Evolutionary conservation across 805 yeast genomes (phyloP).

Genomic region (Nakazawaea siamensis): DNA sequence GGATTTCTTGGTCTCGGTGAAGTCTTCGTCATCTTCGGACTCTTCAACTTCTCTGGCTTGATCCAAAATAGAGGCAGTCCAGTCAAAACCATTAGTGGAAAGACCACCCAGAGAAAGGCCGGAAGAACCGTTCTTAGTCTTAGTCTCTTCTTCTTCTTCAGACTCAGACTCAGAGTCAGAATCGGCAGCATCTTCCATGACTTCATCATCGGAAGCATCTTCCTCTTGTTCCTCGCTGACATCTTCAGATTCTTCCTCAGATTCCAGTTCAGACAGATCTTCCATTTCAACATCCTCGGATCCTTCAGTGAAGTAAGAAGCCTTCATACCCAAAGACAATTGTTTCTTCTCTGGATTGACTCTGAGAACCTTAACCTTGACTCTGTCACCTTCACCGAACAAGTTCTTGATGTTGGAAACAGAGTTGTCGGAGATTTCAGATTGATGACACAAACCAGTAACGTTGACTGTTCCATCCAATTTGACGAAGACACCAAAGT

Average conservation of each 20-base stretch:
- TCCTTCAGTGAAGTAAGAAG: slow-evolving; percentile 59
- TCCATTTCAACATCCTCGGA: slow-evolving; percentile 15
- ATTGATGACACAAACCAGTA: slow-evolving; percentile 81
- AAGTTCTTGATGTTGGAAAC: slow-evolving; percentile 52
- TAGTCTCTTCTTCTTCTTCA: slow-evolving; percentile 22
- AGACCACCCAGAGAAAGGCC: slow-evolving; percentile 50
- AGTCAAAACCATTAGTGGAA: slow-evolving; percentile 84
- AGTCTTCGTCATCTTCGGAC: slow-evolving; percentile 45
- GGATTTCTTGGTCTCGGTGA: slow-evolving; percentile 24
- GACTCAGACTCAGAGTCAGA: slow-evolving; percentile 16
- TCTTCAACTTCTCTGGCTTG: slow-evolving; percentile 57
- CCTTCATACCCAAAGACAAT: slow-evolving; percentile 87
- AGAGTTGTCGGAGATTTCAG: slow-evolving; percentile 70
- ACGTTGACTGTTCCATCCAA: slow-evolving; percentile 67
- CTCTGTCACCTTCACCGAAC: slow-evolving; percentile 86
- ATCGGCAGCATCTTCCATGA: slow-evolving; percentile 16
- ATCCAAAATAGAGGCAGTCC: slow-evolving; percentile 88
- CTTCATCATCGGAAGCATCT: slow-evolving; percentile 23
- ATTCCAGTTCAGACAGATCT: slow-evolving; percentile 20
- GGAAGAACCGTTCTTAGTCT: slow-evolving; percentile 23
- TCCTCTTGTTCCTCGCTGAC: slow-evolving; percentile 17
- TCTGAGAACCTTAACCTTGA: slow-evolving; percentile 71
- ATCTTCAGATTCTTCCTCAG: slow-evolving; percentile 23
- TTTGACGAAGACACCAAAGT: slow-evolving; percentile 86
- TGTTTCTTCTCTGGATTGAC: slow-evolving; percentile 61